These are phyloP conservation scores for Entophlyctis helioformis DNA, from an alignment of 192 early-diverging fungal species.

Conservation along the genomic window DNA sequence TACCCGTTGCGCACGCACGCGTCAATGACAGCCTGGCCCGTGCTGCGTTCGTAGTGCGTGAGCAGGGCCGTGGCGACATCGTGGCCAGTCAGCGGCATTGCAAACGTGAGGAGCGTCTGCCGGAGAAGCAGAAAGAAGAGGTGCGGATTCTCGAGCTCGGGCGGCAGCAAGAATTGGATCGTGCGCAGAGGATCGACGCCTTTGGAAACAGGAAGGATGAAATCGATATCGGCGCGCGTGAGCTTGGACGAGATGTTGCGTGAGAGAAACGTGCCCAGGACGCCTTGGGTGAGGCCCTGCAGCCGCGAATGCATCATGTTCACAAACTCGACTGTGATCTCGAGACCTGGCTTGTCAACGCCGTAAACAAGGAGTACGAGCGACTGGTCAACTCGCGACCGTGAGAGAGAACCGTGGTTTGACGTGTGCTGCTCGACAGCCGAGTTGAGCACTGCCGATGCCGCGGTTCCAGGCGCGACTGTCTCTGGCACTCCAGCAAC, in stretches of 20 bases:
- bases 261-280: constrained; percentile 51
- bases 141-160: constrained; percentile 36
- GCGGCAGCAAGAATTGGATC: constrained; percentile 34
- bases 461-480: too few species aligned
- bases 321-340: constrained; percentile 50
- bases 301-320: constrained; percentile 52
- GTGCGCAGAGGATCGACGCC: constrained; percentile 11
- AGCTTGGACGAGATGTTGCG: constrained; percentile 57
- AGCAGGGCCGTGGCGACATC: constrained; percentile 19
- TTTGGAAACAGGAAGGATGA: constrained; percentile 57
- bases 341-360: constrained; percentile 40
- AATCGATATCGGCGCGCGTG: constrained; percentile 61
- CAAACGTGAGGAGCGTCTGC: constrained; percentile 43
- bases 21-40: too few species aligned
- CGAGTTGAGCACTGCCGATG: too few species aligned
- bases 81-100: constrained; percentile 13
- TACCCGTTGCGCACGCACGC: too few species aligned
- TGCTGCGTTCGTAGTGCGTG: constrained; percentile 18
- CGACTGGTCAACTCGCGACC: too few species aligned
- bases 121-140: constrained; percentile 52
- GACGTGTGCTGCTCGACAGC: too few species aligned
- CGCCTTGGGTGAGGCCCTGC: constrained; percentile 42
- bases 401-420: too few species aligned
- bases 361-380: constrained; percentile 63
- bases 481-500: too few species aligned